phyloP scores from a whole-genome alignment of 2,329 filamentous ascomycete species.

The Aspergillus sclerotialis region DNA sequence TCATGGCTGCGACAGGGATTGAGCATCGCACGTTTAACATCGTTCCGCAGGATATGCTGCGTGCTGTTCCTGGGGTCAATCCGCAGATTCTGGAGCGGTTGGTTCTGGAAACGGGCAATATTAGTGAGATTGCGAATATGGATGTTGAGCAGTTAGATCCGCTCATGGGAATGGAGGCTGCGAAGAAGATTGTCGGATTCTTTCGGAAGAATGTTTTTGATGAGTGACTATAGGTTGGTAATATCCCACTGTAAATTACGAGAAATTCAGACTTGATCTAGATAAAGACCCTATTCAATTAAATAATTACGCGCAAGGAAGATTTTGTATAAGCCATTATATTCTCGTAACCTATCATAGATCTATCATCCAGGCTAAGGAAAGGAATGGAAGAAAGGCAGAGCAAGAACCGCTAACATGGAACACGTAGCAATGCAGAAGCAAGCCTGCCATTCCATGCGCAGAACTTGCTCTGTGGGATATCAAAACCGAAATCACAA shows the following conservation, averaged over 20 bases:
- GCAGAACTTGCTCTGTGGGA: slow-evolving; percentile 23
- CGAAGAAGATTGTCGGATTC: slow-evolving; percentile 69
- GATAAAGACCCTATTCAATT: too few species aligned
- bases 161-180: slow-evolving; percentile 71
- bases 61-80: slow-evolving; percentile 75
- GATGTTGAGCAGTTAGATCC: slow-evolving; percentile 62
- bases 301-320: too few species aligned
- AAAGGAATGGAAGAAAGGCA: slow-evolving; percentile 20
- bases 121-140: slow-evolving; percentile 83
- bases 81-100: slow-evolving; percentile 69
- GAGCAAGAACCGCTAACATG: slow-evolving; percentile 18
- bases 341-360: slow-evolving; percentile 27
- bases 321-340: too few species aligned
- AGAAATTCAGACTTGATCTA: too few species aligned
- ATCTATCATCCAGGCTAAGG: slow-evolving; percentile 23
- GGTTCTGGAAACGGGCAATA: slow-evolving; percentile 64
- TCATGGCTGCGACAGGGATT: slow-evolving; percentile 49
- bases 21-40: slow-evolving; percentile 67
- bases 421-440: slow-evolving; percentile 19
- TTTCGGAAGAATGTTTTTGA: slow-evolving; percentile 63
- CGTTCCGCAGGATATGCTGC: slow-evolving; percentile 84
- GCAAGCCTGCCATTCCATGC: slow-evolving; percentile 20
- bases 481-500: slow-evolving; percentile 2
- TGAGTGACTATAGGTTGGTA: too few species aligned
- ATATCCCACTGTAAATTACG: too few species aligned